Base-by-base conservation (phyloP, 257 asterid genomes). In the Verbascum thapsus region DNA sequence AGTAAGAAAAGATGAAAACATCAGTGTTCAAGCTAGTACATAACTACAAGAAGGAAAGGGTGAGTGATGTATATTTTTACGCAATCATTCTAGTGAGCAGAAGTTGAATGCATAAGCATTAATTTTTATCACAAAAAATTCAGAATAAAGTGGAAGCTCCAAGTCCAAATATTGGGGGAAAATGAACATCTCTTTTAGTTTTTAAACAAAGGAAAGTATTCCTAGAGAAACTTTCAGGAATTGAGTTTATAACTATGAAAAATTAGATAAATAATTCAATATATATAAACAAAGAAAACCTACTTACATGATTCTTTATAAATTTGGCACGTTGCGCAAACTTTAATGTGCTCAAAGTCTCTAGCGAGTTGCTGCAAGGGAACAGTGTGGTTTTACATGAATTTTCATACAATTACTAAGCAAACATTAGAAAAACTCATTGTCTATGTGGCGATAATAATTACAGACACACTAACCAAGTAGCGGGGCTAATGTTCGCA, bases 401-500 rank as follows among this genome's bases (percentile, higher is more conserved):
- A 61, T 51, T 54, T n/a, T 66, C 49, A 61, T 55, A 38, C 18
- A 47, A 23, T 57, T 63, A 57, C 34, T 26, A 26, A 26, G 32
- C 32, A 26, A 26, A 26, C 32, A 26, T 26, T 26, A 26, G 32
- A 26, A 5, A 26, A 26, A 26, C 32, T 26, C 32, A 26, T 26
- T 26, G 3, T 26, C 5, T 26, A 26, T 26, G 32, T 26, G 5
- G 32, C 32, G 5, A 26, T 26, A 26, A 26, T 2, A 26, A 26
- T 26, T 26, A 37, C 57, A 60, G 65, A 45, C 60, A 32, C 30
- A 71, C 83, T 67, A 34, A 90, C 97, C 95, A 42, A 74, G 54
- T 80, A 63, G 99, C 85, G 34, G 99, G 99, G 72, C 95, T 94
- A 43, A 94, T 83, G 69, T 94, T 94, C 45, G 99, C 99, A 20